Evolutionary conservation across 768 basidiomycete genomes (phyloP).

Genomic region (Lentinula boryana): DNA sequence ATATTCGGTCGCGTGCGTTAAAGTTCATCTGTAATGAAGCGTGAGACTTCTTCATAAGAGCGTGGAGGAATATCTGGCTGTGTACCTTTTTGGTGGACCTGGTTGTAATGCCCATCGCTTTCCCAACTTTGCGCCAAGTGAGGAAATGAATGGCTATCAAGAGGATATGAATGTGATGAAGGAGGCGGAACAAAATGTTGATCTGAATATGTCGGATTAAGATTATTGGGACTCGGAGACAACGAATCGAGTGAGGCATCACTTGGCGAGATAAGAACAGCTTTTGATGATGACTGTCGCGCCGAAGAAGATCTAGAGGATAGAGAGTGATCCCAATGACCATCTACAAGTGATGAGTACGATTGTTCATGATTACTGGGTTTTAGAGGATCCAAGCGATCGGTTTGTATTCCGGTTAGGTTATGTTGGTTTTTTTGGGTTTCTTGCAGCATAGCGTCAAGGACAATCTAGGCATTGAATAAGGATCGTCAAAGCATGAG

Average conservation of each 20-base stretch:
- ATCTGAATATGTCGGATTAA: not conserved
- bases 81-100: not conserved
- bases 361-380: conserved; percentile 6
- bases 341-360: not conserved
- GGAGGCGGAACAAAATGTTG: not conserved
- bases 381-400: conserved; percentile 25
- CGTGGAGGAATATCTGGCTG: conserved; percentile 4
- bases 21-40: conserved; percentile 30
- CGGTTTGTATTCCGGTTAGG: not conserved
- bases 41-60: conserved; percentile 14
- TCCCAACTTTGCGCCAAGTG: conserved; percentile 30
- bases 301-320: not conserved
- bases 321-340: not conserved
- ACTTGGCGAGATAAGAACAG: not conserved
- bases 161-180: not conserved
- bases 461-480: conserved; percentile 29
- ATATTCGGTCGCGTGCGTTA: conserved; percentile 13
- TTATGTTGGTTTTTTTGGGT: conserved; percentile 19
- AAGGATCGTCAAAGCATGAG: not conserved
- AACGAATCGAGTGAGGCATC: not conserved
- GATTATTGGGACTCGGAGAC: not conserved
- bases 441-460: conserved; percentile 38
- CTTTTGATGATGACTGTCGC: not conserved
- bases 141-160: conserved; percentile 15
- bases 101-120: conserved; percentile 29